Conservation (phyloP, 2,329 filamentous ascomycete species). For the Ampelomyces quisqualis region DNA sequence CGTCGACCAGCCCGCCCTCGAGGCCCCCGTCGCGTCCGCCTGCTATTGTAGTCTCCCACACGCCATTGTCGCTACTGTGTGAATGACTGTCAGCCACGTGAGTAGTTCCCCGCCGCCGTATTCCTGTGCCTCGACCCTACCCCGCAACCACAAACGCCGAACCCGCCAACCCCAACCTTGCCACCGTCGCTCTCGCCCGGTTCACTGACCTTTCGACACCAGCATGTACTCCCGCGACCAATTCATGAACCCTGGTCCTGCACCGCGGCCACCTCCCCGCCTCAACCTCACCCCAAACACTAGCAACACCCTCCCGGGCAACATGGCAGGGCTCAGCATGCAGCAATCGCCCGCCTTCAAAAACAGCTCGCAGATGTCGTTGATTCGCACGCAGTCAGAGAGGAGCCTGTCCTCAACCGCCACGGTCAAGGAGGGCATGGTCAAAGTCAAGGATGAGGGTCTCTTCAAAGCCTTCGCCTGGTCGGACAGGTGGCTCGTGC, state of each 20-base stretch:
- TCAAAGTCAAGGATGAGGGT: conserved; percentile 87
- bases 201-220: conserved; percentile 17
- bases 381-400: conserved; percentile 46
- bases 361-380: conserved; percentile 43
- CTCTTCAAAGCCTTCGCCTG: conserved; percentile 77
- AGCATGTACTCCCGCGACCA: conserved; percentile 64
- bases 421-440: conserved; percentile 66
- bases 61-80: conserved; percentile 12
- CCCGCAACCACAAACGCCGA: background rate
- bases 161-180: too few species aligned
- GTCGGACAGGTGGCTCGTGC: conserved; percentile 89
- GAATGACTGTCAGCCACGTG: conserved; percentile 27
- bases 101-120: conserved; percentile 16
- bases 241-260: conserved; percentile 97
- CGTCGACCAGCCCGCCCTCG: conserved; percentile 10
- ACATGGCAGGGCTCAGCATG: conserved; percentile 76
- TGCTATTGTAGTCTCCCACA: conserved; percentile 12
- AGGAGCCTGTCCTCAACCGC: conserved; percentile 38
- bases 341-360: conserved; percentile 55
- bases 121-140: conserved; percentile 2
- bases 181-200: too few species aligned
- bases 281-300: conserved; percentile 76
- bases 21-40: conserved; percentile 12
- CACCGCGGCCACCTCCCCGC: conserved; percentile 84
- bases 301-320: conserved; percentile 66